Evolutionary conservation across 2,329 filamentous ascomycete genomes (phyloP), one percentile per base, ranked within the genome.

Genomic region (Fusarium buxicola): DNA sequence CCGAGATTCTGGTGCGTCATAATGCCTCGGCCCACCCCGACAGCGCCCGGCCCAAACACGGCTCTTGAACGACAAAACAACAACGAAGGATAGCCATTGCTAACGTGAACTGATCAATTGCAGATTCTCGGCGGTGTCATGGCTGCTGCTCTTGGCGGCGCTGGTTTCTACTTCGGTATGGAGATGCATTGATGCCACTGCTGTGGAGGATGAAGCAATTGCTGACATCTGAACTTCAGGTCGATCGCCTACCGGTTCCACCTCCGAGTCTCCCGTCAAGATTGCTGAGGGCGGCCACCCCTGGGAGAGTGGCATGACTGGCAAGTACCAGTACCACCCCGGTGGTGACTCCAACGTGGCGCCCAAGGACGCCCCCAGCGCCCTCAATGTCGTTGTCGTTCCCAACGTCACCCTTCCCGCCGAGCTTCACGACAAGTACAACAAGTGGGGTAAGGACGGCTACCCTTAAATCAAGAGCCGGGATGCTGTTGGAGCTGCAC

Each of bases 381-480:
- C 95, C 65, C 82, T 99, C 80, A 97, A 99, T 85, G 91, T 91
- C 66, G 94, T 97, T 71, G 89, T 99, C 76, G 85, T 99, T 52
- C 95, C 95, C 73, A 90, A 96, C 75, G 94, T 99, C 75, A 95
- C 90, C 74, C 84, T 98, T 70, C 94, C 95, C 75, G 93, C 90
- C 92, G 86, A 90, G 73, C 87, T 97, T 66, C 95, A 99, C 82
- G 95, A 99, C 72, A 91, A 90, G 83, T 98, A 90, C 88, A 99
- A 99, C 91, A 99, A 99, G 86, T 98, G 92, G 88, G 95, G 95
- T 80, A 98, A 98, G 88, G 95, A 98, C 70, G 94, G 92, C 71
- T 98, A 91, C 81, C 78, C 78, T 69, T 92, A 82, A 76, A 58
- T 27, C 45, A 41, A 55, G 35, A 59, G 24, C 32, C 21, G 31